Base-by-base conservation (phyloP, 305 asterid species). In the Fraxinus nigra region DNA sequence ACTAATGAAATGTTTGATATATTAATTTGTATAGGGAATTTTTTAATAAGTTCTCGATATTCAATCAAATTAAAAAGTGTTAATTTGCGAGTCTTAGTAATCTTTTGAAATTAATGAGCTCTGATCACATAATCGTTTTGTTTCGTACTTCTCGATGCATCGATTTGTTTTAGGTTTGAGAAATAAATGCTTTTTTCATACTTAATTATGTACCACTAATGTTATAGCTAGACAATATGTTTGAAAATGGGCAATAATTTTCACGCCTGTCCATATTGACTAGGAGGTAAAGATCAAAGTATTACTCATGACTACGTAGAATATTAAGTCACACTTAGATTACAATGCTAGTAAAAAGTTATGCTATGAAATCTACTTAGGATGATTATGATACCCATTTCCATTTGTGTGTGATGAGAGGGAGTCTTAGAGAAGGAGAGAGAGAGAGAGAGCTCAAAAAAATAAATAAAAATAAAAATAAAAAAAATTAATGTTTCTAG, bases 281-380 rank as follows among this genome's bases (percentile, higher is more conserved):
- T 86, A 87, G 75, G 85, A 83, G 85, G 84, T 48, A 72, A 0
- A 81, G 75, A 88, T 89, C 88, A 85, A 87, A 87, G 76, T 61
- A 85, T 78, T 81, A 89, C 91, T 91, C 93, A 95, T 93, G 84
- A 84, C 84, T 33, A 77, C 28, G 84, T 67, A 87, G 93, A 90
- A 88, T 91, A 87, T 81, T 70, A 56, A 86, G 85, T 87, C 91
- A 88, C 72, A 37, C 81, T 86, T 32, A 79, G 87, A 91, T 90
- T 80, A 65, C 91, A 88, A 88, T 95, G 95, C 85, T 85, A 74
- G 75, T 87, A 76, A 90, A 95, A 95, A 93, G 97, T 87, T 80
- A 77, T 73, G 86, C 97, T 87, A 80, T 78, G 87, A 87, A 85
- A 95, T 95, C 97, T 91, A 84, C 86, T 84, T 78, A 20, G 84